Evolutionary conservation across 2,329 filamentous ascomycete genomes (phyloP), one percentile per base, ranked within the genome.

Genomic region (Phaeosphaeria sp.): DNA sequence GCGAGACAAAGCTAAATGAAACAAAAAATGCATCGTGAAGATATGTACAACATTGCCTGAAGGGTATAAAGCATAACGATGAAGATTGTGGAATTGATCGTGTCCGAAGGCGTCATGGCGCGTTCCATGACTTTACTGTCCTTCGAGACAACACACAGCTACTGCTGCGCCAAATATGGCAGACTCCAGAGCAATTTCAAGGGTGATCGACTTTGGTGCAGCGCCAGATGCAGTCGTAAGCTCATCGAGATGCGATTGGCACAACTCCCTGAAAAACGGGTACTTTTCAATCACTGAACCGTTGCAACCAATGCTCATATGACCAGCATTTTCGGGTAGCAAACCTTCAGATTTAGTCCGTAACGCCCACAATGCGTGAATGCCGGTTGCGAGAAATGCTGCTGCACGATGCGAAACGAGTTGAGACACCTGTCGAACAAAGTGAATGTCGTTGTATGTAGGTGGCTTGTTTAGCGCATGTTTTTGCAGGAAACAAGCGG

Each of bases 201-300:
- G 81, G 52, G 85, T 83, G 21, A 92, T 85, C 2, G 79, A 75
- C 18, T 78, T 78, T 61, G 67, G 65, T 25, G 67, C 71, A 47
- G 65, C 81, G 59, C 72, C 79, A 50, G 72, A 80, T 66, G 68
- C 72, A 56, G 63, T 76, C 49, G 67, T 82, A 9, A 93, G 78
- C 41, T 81, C 78, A 67, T 92, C 81, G 47, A 93, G 77, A 65
- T 87, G 87, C 6, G 72, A 72, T 73, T 93, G 90, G 68, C 88
- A 89, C 43, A 79, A 82, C 30, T 75, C 77, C 21, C 84, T 80
- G 74, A 92, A 94, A 7, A 81, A 80, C 0, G 91, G 90, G 70
- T 93, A 94, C 66, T 89, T 88, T 76, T 93, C 90, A 51, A 93
- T 88, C 50, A 94, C 90, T 25, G 88, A 90, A 46, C 91, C 91